Conservation (phyloP, 2,329 filamentous ascomycete genomes). For the Botrytis porri region DNA sequence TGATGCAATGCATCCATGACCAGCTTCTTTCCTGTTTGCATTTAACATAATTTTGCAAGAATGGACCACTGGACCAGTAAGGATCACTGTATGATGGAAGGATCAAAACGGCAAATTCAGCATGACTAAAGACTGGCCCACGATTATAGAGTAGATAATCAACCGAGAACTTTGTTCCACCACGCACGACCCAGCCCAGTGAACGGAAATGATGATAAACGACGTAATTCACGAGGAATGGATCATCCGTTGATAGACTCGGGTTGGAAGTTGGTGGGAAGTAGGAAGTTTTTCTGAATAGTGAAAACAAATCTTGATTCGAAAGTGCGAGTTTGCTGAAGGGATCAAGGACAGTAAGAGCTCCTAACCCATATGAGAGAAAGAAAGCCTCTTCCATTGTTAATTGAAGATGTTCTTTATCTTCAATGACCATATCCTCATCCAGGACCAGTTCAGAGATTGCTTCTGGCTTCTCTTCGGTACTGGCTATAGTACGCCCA, state of each 20-base stretch:
- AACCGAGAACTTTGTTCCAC: constrained; percentile 90
- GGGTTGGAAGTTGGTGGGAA: constrained; percentile 54
- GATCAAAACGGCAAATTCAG: constrained; percentile 85
- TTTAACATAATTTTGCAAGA: constrained; percentile 50
- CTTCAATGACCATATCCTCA: constrained; percentile 40
- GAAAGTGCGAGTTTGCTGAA: constrained; percentile 38
- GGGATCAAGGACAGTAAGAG: constrained; percentile 60
- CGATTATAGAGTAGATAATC: constrained; percentile 94
- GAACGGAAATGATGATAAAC: constrained; percentile 97
- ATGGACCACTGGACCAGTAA: constrained; percentile 60
- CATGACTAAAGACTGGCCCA: constrained; percentile 91
- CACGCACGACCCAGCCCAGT: constrained; percentile 88
- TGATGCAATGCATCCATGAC: constrained; percentile 85
- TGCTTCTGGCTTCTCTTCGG: constrained; percentile 15
- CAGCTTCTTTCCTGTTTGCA: constrained; percentile 55
- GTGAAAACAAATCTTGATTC: constrained; percentile 11
- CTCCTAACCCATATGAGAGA: constrained; percentile 75
- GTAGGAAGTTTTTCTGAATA: constrained; percentile 57
- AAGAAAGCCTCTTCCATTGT: constrained; percentile 91
- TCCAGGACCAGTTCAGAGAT: constrained; percentile 10
- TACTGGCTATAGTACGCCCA: constrained; percentile 21
- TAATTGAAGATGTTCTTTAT: constrained; percentile 87
- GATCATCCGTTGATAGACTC: constrained; percentile 67
- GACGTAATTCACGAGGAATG: constrained; percentile 81
- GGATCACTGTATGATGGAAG: constrained; percentile 75